These are phyloP conservation scores for Hanseniaspora vineae DNA, from an alignment of 805 yeast species.

Conservation along the genomic window DNA sequence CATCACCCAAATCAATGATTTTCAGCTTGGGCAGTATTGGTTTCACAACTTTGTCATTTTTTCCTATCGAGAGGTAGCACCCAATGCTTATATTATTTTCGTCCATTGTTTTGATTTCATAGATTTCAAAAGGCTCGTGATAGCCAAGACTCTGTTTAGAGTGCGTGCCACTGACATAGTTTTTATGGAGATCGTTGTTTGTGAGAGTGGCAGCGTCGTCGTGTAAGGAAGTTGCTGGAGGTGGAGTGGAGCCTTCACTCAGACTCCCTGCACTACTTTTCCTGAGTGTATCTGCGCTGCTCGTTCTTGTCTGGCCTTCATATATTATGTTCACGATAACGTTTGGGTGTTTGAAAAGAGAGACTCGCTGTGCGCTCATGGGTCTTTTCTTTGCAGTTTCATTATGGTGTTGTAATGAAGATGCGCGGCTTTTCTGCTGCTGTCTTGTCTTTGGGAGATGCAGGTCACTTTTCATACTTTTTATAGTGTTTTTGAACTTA, in stretches of 20 bases:
- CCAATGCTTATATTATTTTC: slow-evolving; percentile 6
- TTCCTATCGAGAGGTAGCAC: slow-evolving; percentile 20
- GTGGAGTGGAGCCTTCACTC: background rate
- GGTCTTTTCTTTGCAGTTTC: slow-evolving; percentile 4
- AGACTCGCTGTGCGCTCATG: slow-evolving; percentile 17
- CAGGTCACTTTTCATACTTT: slow-evolving; percentile 2
- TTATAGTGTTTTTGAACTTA: background rate
- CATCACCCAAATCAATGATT: slow-evolving; percentile 35
- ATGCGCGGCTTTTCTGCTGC: background rate
- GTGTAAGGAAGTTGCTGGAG: too few relatives aligned
- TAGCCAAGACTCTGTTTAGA: background rate
- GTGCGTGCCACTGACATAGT: background rate
- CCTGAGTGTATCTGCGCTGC: background rate
- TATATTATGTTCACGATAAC: background rate
- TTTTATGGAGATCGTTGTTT: too few relatives aligned
- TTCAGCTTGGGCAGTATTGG: slow-evolving; percentile 59
- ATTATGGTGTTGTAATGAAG: background rate
- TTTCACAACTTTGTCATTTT: slow-evolving; percentile 35
- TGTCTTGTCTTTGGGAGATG: slow-evolving; percentile 1
- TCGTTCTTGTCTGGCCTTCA: background rate
- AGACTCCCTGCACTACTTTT: background rate
- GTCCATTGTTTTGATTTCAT: slow-evolving; percentile 17
- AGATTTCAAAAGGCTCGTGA: slow-evolving; percentile 20
- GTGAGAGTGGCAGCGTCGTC: too few relatives aligned
- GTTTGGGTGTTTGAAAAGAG: slow-evolving; percentile 12